Base-by-base conservation (phyloP, 2,329 filamentous ascomycete species). In the Onygenales sp. region DNA sequence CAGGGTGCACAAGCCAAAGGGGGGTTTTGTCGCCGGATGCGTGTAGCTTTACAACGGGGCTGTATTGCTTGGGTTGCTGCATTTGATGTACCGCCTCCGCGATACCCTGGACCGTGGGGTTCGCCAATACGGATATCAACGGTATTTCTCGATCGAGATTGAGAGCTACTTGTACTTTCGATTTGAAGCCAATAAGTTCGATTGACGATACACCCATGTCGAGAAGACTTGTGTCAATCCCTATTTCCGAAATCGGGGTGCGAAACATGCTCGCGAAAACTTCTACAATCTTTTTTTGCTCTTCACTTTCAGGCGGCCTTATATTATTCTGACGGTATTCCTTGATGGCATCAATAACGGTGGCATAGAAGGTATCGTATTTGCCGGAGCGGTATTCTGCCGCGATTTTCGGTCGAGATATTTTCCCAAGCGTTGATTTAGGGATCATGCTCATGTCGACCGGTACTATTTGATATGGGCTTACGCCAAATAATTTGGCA, bases 361-460 rank as follows among this genome's bases (percentile, higher is more conserved):
- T 17, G 3, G 32, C 34, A 5, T 61, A 55, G 34, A 57, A 48
- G 3, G 53, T 51, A n/a, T 60, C 57, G 51, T 63, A 68, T 4
- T 53, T 56, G 9, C 69, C 68, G 7, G 43, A 48, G 44, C 68
- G 63, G 34, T 64, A 67, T 2, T 57, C 52, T 10, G 49, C 52
- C 10, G 54, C 56, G 17, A 73, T 59, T 58, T 73, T 75, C 7
- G 64, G 48, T 4, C 70, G 57, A 1, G 71, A 73, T 4, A 75
- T 59, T 58, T 75, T 75, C 6, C 72, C 72, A 1, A 75, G 62
- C 0, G 70, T 62, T 0, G 71, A 66, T 56, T 67, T 69, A n/a
- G 59, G 62, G 0, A 74, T 55, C 7, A 61, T 39, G 7, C 49
- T 32, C 32, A 51, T 47, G 10, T 52, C 50, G 2, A 71, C 54